Evolutionary conservation across 1,284 basidiomycete species (phyloP), one percentile per base, ranked within the genome.

Genomic region (Bjerkandera adusta): DNA sequence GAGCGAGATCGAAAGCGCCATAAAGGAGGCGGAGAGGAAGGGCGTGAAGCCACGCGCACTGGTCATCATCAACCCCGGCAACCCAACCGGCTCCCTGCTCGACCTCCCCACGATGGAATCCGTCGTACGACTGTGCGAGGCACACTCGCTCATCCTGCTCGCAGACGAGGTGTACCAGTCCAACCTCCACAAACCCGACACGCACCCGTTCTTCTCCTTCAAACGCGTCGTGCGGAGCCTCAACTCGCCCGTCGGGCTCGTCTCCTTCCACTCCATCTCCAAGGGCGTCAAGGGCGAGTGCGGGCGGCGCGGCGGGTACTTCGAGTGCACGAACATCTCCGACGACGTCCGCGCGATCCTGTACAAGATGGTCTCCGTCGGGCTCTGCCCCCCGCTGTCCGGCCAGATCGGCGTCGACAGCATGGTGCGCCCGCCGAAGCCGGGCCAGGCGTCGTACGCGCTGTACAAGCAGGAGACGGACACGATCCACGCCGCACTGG

Each of bases 131-230:
- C 69, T 97, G 13, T 95, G 92, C 69, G 89, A 93, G 65, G 75
- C 88, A 56, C 75, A 97, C 67, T 73, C 74, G n/a, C 81, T 97
- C 48, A 83, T 96, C 13, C 79, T 97, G 36, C 79, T 97, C 53
- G 94, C 94, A 0, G 94, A 97, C 65, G 94, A 97, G 66, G 94
- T 97, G 8, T 97, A 97, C 75, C 94, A 97, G 67, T 74, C 73
- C 57, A 97, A 97, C 73, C 79, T 97, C 39, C 95, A 95, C 70
- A 73, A 77, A 43, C 72, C 70, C 34, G 61, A 68, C 5, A 70
- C 71, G 1, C 81, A 87, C 64, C 81, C 89, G 0, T 97, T 97
- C 76, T 81, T 83, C 43, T 93, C 89, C 6, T 97, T 97, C 81
- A 97, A 97, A 67, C 86, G 92, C 68, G 76, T 91, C 47, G 78